These are phyloP conservation scores for Simplicillium sp. DNA, from an alignment of 2,329 filamentous ascomycete species.

Conservation along the genomic window DNA sequence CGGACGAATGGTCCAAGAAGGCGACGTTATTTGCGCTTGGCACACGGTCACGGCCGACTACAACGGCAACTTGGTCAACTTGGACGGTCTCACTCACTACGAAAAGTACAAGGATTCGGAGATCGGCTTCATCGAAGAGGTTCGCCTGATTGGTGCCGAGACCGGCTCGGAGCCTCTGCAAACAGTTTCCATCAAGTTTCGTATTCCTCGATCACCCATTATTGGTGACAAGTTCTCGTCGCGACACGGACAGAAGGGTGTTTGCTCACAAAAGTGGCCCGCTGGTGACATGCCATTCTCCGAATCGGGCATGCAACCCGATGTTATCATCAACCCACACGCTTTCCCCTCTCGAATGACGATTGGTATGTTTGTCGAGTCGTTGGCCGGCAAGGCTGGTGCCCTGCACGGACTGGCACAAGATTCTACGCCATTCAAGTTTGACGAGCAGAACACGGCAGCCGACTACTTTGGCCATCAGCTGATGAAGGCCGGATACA, in stretches of 20 bases:
- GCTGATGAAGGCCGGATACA: conserved; percentile 89
- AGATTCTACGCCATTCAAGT: conserved; percentile 91
- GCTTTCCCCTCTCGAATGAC: conserved; percentile 99
- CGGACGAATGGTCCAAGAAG: conserved; percentile 67
- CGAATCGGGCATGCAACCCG: conserved; percentile 91
- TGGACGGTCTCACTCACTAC: conserved; percentile 76
- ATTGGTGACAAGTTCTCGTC: conserved; percentile 99
- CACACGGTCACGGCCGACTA: conserved; percentile 80
- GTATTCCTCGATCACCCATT: conserved; percentile 78
- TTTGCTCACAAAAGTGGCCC: conserved; percentile 93
- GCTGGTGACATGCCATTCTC: conserved; percentile 91
- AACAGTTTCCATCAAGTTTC: conserved; percentile 84
- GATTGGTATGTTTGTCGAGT: conserved; percentile 98
- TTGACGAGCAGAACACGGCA: conserved; percentile 85
- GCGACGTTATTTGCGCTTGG: conserved; percentile 80
- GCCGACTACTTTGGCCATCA: conserved; percentile 95
- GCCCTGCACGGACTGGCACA: conserved; percentile 92
- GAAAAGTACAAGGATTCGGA: conserved; percentile 94
- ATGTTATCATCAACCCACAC: conserved; percentile 98
- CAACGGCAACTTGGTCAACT: conserved; percentile 69
- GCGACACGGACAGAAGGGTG: conserved; percentile 96
- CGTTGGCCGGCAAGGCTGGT: conserved; percentile 87
- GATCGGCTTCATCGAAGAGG: conserved; percentile 81
- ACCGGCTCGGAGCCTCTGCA: conserved; percentile 75
- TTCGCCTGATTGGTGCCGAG: conserved; percentile 82